phyloP scores from a whole-genome alignment of 2,329 filamentous ascomycete genomes.

The Beauveria rudraprayagi region DNA sequence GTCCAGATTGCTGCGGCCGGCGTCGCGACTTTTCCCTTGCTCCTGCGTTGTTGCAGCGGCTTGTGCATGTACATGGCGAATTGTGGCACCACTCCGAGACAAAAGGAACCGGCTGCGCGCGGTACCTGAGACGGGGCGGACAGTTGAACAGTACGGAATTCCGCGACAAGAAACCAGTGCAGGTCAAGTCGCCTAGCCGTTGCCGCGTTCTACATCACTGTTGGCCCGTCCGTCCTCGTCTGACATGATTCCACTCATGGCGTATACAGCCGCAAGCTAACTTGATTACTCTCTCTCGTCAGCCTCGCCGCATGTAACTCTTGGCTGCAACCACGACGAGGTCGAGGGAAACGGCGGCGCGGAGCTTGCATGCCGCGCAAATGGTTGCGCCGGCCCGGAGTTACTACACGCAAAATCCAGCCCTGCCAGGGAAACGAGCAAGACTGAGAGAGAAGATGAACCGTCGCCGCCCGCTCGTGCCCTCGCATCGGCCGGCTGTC shows the following conservation, averaged over 20 bases:
- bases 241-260: neutral
- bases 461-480: neutral
- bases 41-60: neutral
- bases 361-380: no score
- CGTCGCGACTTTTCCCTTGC: neutral
- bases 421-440: neutral
- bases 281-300: no score
- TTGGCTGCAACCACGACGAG: no score
- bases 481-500: neutral
- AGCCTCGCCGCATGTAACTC: no score
- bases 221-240: neutral
- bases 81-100: neutral
- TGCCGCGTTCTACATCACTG: neutral
- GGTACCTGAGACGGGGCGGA: neutral
- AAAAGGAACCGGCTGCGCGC: neutral
- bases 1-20: neutral
- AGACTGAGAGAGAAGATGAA: neutral
- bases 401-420: neutral
- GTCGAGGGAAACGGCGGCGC: no score
- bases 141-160: neutral
- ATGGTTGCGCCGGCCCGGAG: neutral
- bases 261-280: neutral
- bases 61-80: neutral
- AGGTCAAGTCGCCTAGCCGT: no score
- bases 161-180: no score